Conservation (phyloP, 1,284 basidiomycete genomes). For the Ustilago esculenta region DNA sequence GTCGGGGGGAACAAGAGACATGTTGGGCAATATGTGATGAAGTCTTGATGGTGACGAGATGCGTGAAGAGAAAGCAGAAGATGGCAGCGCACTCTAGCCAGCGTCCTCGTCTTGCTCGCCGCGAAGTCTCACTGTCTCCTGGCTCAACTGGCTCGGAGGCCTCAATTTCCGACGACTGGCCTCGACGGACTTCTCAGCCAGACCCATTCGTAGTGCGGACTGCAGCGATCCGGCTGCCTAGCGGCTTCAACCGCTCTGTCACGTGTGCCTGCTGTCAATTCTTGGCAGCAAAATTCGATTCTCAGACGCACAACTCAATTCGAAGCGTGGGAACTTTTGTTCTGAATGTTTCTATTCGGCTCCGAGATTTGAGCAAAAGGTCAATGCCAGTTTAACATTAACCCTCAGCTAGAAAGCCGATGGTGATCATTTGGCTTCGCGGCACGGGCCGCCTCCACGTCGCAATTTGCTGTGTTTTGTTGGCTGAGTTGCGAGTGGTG, state of each 20-base stretch:
- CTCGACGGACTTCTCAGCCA: too few species aligned
- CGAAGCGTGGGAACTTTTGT: conserved; percentile 24
- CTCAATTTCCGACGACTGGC: too few species aligned
- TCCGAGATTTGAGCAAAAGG: not conserved
- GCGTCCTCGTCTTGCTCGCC: not conserved
- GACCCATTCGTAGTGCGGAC: not conserved
- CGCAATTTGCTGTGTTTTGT: not conserved
- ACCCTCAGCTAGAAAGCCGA: too few species aligned
- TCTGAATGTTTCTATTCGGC: conserved; percentile 1
- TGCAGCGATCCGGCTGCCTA: too few species aligned
- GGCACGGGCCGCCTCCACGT: conserved; percentile 41
- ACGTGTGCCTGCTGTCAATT: too few species aligned
- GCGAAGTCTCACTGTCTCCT: too few species aligned
- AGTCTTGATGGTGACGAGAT: conserved; percentile 51
- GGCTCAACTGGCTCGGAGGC: too few species aligned
- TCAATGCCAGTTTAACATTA: conserved; percentile 9
- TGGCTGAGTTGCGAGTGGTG: conserved; percentile 19
- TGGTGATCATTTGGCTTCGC: conserved; percentile 10
- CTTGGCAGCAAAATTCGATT: too few species aligned
- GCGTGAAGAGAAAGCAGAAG: conserved; percentile 32
- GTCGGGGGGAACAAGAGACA: conserved; percentile 65
- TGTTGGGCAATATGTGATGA: conserved; percentile 49
- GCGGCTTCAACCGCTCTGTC: too few species aligned
- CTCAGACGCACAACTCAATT: too few species aligned
- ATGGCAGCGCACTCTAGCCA: conserved; percentile 2